These are phyloP conservation scores for Lizonia empirigonia DNA, from an alignment of 2,329 filamentous ascomycete genomes.

Conservation along the genomic window DNA sequence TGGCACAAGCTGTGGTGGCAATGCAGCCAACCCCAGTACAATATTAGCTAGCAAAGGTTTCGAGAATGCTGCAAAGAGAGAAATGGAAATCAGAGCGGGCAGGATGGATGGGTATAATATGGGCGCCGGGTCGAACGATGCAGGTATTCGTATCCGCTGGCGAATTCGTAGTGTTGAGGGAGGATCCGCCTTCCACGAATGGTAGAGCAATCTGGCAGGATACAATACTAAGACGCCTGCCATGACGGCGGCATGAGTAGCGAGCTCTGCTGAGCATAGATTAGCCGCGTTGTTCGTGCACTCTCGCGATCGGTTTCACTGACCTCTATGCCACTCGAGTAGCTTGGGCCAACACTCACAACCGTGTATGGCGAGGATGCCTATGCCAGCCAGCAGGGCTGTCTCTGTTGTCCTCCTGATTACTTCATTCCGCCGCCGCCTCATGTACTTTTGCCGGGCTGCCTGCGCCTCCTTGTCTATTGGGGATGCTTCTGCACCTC, in stretches of 20 bases:
- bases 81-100: slow-evolving; percentile 76
- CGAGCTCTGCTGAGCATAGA: slow-evolving; percentile 45
- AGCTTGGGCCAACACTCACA: slow-evolving; percentile 43
- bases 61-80: slow-evolving; percentile 68
- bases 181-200: slow-evolving; percentile 33
- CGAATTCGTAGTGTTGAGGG: slow-evolving; percentile 39
- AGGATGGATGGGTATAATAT: slow-evolving; percentile 83
- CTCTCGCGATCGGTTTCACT: slow-evolving; percentile 1
- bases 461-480: slow-evolving; percentile 46
- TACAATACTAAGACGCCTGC: slow-evolving; percentile 42
- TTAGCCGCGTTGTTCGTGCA: slow-evolving; percentile 17
- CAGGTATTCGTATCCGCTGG: slow-evolving; percentile 66
- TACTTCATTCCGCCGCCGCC: slow-evolving; percentile 87
- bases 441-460: slow-evolving; percentile 72
- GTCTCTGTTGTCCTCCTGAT: slow-evolving; percentile 68
- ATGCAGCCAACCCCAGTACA: slow-evolving; percentile 76
- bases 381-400: slow-evolving; percentile 59
- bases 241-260: slow-evolving; percentile 47
- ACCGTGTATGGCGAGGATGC: slow-evolving; percentile 53
- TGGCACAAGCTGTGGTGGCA: slow-evolving; percentile 76
- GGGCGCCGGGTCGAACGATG: slow-evolving; percentile 87
- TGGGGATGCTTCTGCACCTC: slow-evolving; percentile 24
- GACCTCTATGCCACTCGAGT: slow-evolving; percentile 51
- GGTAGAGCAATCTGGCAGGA: slow-evolving; percentile 46
- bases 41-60: slow-evolving; percentile 76